Base-by-base conservation (phyloP, 2,329 filamentous ascomycete species). In the Cryphonectria japonica region DNA sequence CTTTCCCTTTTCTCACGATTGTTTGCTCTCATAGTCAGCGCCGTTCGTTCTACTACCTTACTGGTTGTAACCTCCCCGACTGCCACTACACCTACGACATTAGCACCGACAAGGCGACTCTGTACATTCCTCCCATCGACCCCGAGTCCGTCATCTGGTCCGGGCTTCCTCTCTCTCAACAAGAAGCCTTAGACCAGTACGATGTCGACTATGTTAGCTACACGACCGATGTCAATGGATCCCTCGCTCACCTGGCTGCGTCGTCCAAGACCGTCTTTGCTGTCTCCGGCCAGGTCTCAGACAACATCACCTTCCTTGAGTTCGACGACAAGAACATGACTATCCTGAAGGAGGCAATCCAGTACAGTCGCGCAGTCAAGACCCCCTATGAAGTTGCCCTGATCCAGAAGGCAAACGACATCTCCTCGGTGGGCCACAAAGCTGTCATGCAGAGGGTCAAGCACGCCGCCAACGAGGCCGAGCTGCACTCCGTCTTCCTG, bases 141-240 rank as follows among this genome's bases (percentile, higher is more conserved):
- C 88, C 93, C n/a, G 93, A 96, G 60, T 91, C 90, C 69, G 94
- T 98, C 71, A 93, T 98, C 78, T 99, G 95, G 95, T 93, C 92
- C 39, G 96, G 96, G 16, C 87, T 98, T 22, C 96, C 95, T 0
- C 84, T 97, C 72, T 93, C 90, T 50, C 83, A 87, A 46, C 87
- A 92, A 59, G 92, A 98, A 78, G 95, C 95, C 8, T 83, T 92
- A 72, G 82, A 88, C 64, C 87, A 88, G 74, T 98, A 93, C 82
- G 93, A 97, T 75, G 89, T 97, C 74, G 95, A 98, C 79, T 85
- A 89, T 50, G 93, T 95, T 74, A 87, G 88, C 71, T 89, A 89
- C 73, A 91, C 90, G 13, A 89, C 88, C 67, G 91, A 96, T 61
- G 85, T 97, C 75, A 95, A 96, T 79, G 83, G 89, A n/a, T 86